Evolutionary conservation across 495 filamentous ascomycete genomes (phyloP), one percentile per base, ranked within the genome.

Genomic region (Cenococcum geophilum): DNA sequence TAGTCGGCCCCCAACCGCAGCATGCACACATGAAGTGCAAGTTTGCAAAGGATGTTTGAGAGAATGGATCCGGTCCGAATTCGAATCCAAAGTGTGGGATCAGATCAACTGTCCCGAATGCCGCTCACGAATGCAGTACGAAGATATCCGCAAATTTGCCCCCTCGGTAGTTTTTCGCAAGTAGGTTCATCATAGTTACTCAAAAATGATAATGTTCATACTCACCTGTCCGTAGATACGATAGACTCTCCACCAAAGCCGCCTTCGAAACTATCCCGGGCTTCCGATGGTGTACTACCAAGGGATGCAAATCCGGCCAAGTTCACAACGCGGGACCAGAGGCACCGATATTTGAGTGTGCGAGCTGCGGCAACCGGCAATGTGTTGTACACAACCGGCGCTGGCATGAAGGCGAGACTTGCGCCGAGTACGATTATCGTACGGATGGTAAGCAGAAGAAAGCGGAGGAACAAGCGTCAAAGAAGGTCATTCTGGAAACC

Each of bases 391-490:
- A 76, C 64, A 68, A 75, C 35, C 53, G 66, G 21, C 66, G 62
- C 1, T 79, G 75, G 76, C 76, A 79, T 57, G 49, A 60, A 25
- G 67, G 66, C 37, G 69, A 69, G 57, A 75, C 66, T 25, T 79
- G 77, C 62, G 64, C 54, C 18, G 62, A 76, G 62, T 75, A 71
- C 60, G 72, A 76, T 16, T 69, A 72, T 49, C 67, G 65, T 20
- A 68, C 61, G 10, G 57, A 63, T 45, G 35, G 37, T 3, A 61
- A 45, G 49, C 62, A 64, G 5, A 61, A 62, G 57, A 50, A 64
- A 23, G 68, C 66, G 5, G 63, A 74, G 56, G 65, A 74, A 22
- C 21, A 22, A 27, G 55, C 63, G 57, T 69, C 59, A 22, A 63
- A 58, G 52, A 64, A 63, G 16, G 57, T 60, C 53, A 61, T 73